Evolutionary conservation across 148 eudicot species (phyloP).

Genomic region (Amaranthus palmeri): DNA sequence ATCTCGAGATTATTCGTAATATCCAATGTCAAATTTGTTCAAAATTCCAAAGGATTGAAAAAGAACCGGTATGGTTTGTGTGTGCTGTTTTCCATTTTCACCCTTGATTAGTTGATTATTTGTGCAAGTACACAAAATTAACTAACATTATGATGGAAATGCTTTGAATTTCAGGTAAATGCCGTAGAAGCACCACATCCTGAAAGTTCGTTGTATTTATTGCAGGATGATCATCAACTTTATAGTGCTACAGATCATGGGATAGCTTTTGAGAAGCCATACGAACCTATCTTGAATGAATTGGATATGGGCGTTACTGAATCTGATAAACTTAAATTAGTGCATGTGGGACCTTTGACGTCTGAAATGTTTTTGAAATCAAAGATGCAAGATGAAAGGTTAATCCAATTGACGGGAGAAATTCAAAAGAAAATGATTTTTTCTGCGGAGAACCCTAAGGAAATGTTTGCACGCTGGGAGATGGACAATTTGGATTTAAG

Average conservation of each 20-base stretch:
- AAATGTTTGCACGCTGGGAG: conserved; percentile 95
- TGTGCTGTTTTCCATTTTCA: neutral
- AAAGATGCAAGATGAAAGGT: conserved; percentile 31
- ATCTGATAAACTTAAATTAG: conserved; percentile 50
- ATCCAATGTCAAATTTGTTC: conserved; percentile 60
- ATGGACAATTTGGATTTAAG: conserved; percentile 69
- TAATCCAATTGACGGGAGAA: conserved; percentile 38
- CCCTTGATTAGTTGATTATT: neutral
- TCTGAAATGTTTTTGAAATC: conserved; percentile 29
- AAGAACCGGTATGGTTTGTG: conserved; percentile 45
- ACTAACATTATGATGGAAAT: conserved; percentile 12
- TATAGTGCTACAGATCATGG: conserved; percentile 30
- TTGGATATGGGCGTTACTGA: conserved; percentile 27
- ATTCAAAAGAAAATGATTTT: conserved; percentile 32
- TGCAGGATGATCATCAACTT: conserved; percentile 36
- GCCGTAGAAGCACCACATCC: conserved; percentile 33
- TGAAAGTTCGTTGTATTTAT: conserved; percentile 26
- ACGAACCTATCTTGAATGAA: conserved; percentile 30
- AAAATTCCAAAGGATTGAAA: conserved; percentile 60
- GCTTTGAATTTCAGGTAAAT: conserved; percentile 39
- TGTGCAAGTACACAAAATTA: conserved; percentile 2
- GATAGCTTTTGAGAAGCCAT: conserved; percentile 27
- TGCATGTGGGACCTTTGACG: conserved; percentile 41
- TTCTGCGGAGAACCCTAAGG: conserved; percentile 73
- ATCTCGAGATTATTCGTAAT: conserved; percentile 67